Base-by-base conservation (phyloP, 768 basidiomycete species). In the Collybiopsis luxurians region DNA sequence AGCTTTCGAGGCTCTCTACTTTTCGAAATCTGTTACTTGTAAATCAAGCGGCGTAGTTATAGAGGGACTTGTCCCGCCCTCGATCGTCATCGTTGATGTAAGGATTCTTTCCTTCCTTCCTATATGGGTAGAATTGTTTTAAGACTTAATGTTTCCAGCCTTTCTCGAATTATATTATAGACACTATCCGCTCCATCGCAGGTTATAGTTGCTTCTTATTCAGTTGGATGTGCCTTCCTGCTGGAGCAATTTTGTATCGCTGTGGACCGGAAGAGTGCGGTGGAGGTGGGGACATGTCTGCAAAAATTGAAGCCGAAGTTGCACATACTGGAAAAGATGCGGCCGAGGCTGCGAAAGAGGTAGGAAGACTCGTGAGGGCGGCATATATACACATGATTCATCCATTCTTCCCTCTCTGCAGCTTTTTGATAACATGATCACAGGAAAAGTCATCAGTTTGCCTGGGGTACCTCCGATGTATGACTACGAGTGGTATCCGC, bases 401-500 rank as follows among this genome's bases (percentile, higher is more conserved):
- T 17, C 5, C 26, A 5, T 34, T 53, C 9, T 23, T 26, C n/a
- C n/a, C 15, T 15, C 30, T 5, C 6, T 42, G 15, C 26, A 42
- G 43, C 15, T 54, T 27, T 54, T 21, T 36, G 40, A 31, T 7
- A 17, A 28, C 27, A 24, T 45, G 5, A 7, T 26, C 15, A 23
- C 31, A 21, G 54, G 53, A 12, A 17, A 45, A 24, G 21, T 55
- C 11, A 10, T 55, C 12, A 9, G 19, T 26, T 21, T 55, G 24
- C 54, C 54, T 2, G 54, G 54, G 10, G 21, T 36, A 34, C 45
- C 54, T 23, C 28, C 45, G 2, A 55, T 47, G 54, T 55, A 55
- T 47, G 54, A 55, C 23, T 47, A 55, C 45, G 54, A 55, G 24
- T 55, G 45, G 43, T 21, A n/a, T 27, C 54, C 54, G 7, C 54